Conservation (phyloP, 2,329 filamentous ascomycete species). For the Paecilomyces niveus region DNA sequence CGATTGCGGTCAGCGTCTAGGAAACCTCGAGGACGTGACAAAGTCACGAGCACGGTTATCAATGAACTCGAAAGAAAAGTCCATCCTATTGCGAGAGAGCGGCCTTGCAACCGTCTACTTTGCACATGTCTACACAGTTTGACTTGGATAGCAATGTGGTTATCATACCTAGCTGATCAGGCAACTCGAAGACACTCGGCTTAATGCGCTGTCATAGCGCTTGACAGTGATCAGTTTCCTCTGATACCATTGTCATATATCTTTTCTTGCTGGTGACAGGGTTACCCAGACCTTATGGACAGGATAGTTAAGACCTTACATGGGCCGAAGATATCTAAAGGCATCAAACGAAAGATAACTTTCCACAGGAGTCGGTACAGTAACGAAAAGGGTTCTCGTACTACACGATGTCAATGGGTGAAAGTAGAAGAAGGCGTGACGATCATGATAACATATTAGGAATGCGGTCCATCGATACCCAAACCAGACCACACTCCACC, state of each 20-base stretch:
- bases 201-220: too few species aligned
- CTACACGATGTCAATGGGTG: background rate
- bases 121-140: too few species aligned
- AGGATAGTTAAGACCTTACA: background rate
- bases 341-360: background rate
- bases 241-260: background rate
- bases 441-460: background rate
- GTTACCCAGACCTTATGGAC: background rate
- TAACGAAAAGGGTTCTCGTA: background rate
- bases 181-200: too few species aligned
- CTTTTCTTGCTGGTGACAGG: background rate
- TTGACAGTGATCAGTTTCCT: background rate
- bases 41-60: background rate
- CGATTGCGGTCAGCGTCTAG: background rate
- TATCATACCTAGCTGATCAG: too few species aligned
- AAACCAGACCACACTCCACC: background rate
- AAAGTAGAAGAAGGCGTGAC: background rate
- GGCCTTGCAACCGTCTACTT: background rate
- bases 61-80: background rate
- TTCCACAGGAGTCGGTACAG: background rate
- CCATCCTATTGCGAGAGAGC: background rate
- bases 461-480: background rate
- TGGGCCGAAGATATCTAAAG: background rate
- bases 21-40: background rate
- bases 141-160: too few species aligned